Conservation (phyloP, 192 early-diverging fungal genomes). For the Rhizoclosmatium globosum region DNA sequence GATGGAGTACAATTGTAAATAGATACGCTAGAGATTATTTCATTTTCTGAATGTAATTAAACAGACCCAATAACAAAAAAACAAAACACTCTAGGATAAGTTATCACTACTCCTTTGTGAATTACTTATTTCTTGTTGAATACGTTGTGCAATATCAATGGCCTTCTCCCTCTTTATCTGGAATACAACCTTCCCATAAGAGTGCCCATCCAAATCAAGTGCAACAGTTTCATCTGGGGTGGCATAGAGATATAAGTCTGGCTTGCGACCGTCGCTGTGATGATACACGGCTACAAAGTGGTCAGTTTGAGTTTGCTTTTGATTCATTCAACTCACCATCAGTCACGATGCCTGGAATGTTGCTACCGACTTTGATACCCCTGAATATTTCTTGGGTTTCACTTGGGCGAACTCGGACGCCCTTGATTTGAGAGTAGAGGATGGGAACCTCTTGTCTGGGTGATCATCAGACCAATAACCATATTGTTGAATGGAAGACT, state of each 20-base stretch:
- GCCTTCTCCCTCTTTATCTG: too few species aligned
- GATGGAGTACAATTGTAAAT: too few species aligned
- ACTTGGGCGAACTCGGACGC: not conserved
- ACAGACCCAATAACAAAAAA: too few species aligned
- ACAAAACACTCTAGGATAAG: too few species aligned
- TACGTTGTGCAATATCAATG: too few species aligned
- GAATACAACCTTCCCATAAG: too few species aligned
- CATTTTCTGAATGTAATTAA: too few species aligned
- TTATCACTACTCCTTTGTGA: too few species aligned
- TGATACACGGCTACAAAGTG: not conserved
- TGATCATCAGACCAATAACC: too few species aligned
- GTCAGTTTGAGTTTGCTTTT: not conserved
- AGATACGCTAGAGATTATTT: too few species aligned
- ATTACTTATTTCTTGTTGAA: too few species aligned
- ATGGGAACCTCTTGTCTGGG: not conserved
- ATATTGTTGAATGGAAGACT: too few species aligned
- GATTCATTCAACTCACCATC: not conserved
- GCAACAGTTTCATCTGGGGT: not conserved
- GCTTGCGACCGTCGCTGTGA: not conserved
- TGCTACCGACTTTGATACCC: not conserved
- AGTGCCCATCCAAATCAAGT: not conserved
- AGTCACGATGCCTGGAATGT: not conserved
- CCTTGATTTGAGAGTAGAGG: slow-evolving; percentile 2
- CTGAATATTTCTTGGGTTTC: not conserved
- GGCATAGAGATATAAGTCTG: not conserved